A percentile compares a stretch with the other conserved stretches of the same genome.
Conservation (phyloP, 805 yeast species). For the Metschnikowia gelsemii region DNA sequence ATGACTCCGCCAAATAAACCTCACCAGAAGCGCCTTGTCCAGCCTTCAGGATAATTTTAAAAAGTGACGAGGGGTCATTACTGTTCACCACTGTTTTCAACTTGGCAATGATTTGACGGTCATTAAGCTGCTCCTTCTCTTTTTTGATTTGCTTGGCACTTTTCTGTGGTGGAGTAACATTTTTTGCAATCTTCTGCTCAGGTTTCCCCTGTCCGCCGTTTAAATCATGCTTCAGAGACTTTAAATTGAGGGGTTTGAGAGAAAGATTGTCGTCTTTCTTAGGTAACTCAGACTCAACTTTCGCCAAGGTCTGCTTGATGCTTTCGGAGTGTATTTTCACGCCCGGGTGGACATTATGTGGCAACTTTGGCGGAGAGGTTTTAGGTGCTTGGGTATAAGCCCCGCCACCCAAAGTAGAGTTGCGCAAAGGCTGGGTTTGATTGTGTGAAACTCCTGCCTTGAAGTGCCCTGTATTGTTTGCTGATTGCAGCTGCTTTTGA, state of each 20-base stretch:
- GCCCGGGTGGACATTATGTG: constrained; percentile 33
- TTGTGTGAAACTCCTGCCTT: constrained; percentile 15
- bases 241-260: constrained; percentile 17
- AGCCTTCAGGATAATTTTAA: constrained; percentile 75
- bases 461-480: background rate
- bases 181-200: constrained; percentile 6
- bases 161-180: constrained; percentile 19
- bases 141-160: constrained; percentile 41
- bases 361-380: constrained; percentile 31
- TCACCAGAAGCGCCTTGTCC: constrained; percentile 99
- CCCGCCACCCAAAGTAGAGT: constrained; percentile 27
- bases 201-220: constrained; percentile 13
- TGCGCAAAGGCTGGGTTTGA: constrained; percentile 17
- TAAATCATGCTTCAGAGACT: constrained; percentile 16
- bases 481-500: background rate
- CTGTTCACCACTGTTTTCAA: constrained; percentile 78
- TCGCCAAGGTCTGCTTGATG: constrained; percentile 27
- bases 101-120: constrained; percentile 80
- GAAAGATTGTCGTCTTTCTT: constrained; percentile 3
- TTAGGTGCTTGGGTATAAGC: constrained; percentile 21
- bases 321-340: constrained; percentile 31
- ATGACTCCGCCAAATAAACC: constrained; percentile 79
- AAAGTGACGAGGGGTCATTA: constrained; percentile 81
- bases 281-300: constrained; percentile 1
- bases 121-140: constrained; percentile 59